Evolutionary conservation across 129 eudicot genomes (phyloP), one percentile per base, ranked within the genome.

Genomic region (Flaveria linearis): DNA sequence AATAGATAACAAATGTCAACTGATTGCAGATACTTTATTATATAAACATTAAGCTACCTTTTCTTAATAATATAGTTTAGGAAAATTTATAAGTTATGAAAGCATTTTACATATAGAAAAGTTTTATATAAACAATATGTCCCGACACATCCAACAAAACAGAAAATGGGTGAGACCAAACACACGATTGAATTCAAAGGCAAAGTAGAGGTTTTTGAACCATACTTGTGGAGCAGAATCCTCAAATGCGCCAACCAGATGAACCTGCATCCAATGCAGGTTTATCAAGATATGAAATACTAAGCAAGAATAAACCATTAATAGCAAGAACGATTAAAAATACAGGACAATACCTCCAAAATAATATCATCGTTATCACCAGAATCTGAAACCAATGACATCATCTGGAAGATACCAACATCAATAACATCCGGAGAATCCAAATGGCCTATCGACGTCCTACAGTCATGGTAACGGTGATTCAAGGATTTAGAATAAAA

Each of bases 361-460:
- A 84, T 63, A 17, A 79, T 71, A 56, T 87, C 87, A 39, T 85
- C 85, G 7, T 36, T 36, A 36, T 73, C 57, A 57, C 76, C 62
- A 4, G 62, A 81, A 78, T 84, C 83, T 25, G 87, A 73, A 69
- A 85, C 76, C 63, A 84, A 77, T 18, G 89, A 76, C 80, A 94
- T 43, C 98, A 94, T 94, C 87, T 94, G 98, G 43, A 86, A 82
- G 78, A 94, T 82, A 67, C 98, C 98, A 5, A 62, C 23, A 80
- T 87, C 96, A 75, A 89, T 93, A 81, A 89, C 75, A 22, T 73
- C 9, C 11, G 92, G 97, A 50, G 86, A 81, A 87, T 94, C 98
- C 93, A 94, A 69, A 80, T 94, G 98, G 56, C 87, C 96, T 57
- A 91, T 72, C 47, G 93, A 88, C 56, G 86, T 81, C 90, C 98